Evolutionary conservation across 1,284 basidiomycete species (phyloP).

Genomic region (Vanrija pseudolonga): DNA sequence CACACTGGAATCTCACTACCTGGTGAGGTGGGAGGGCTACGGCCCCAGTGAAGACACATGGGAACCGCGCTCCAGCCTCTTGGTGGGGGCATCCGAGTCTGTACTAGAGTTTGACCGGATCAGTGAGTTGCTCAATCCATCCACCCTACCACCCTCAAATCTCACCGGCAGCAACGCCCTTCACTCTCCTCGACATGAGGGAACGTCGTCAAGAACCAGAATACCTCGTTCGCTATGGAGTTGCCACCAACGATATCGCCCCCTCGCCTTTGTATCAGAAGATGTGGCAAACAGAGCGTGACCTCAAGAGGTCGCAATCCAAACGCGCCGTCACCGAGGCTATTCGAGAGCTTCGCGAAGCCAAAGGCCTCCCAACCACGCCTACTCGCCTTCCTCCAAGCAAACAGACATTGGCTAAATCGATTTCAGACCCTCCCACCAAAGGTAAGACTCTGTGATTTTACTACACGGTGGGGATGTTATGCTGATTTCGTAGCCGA

Average conservation of each 20-base stretch:
- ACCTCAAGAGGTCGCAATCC: conserved; percentile 12
- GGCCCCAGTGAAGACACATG: conserved; percentile 59
- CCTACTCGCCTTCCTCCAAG: too few species aligned
- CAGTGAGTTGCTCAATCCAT: conserved; percentile 12
- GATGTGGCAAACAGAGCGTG: conserved; percentile 20
- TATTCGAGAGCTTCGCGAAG: not conserved
- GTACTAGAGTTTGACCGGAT: conserved; percentile 47
- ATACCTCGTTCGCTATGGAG: conserved; percentile 23
- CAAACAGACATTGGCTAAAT: too few species aligned
- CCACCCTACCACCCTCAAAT: not conserved
- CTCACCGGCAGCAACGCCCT: conserved; percentile 18
- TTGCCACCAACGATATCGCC: not conserved
- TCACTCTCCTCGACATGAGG: conserved; percentile 17
- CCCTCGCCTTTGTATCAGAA: conserved; percentile 21
- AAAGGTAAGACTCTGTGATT: too few species aligned
- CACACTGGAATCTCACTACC: conserved; percentile 47
- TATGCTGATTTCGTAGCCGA: too few species aligned
- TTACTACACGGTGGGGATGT: too few species aligned
- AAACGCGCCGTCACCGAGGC: too few species aligned
- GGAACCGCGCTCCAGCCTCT: conserved; percentile 56
- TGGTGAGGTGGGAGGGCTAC: conserved; percentile 63
- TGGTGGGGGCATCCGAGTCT: conserved; percentile 52
- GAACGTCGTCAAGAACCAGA: not conserved
- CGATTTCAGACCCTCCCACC: too few species aligned
- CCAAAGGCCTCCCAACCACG: not conserved